Percentiles rank a stretch among this genome's conserved stretches.
These are phyloP conservation scores for Russula sp. DNA, from an alignment of 768 basidiomycete species.

Conservation along the genomic window DNA sequence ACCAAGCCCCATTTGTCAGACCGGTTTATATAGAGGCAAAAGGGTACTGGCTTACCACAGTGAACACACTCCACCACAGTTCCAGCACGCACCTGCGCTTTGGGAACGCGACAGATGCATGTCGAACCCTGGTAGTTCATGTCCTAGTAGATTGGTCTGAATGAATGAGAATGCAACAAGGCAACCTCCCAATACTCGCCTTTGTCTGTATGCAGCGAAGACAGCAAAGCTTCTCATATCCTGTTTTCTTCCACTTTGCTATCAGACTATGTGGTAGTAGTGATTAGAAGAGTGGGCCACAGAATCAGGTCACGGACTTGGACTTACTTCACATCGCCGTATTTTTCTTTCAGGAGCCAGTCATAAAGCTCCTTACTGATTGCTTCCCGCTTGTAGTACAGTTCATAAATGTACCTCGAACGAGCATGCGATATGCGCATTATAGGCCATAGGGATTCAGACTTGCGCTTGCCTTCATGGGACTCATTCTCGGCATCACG, in stretches of 20 bases:
- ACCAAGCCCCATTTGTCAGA: constrained; percentile 22
- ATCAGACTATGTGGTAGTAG: constrained; percentile 60
- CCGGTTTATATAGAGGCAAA: constrained; percentile 11
- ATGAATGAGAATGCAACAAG: constrained; percentile 4
- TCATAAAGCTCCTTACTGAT: constrained; percentile 92
- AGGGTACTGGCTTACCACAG: constrained; percentile 65
- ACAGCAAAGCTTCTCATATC: constrained; percentile 98
- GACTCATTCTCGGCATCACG: constrained; percentile 97
- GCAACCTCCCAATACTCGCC: constrained; percentile 42
- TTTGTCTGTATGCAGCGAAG: constrained; percentile 93
- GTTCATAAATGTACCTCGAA: constrained; percentile 94
- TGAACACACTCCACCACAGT: constrained; percentile 96
- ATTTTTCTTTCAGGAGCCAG: constrained; percentile 96
- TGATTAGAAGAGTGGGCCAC: constrained; percentile 2
- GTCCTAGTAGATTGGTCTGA: constrained; percentile 52
- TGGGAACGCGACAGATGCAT: constrained; percentile 96
- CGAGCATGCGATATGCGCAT: constrained; percentile 98
- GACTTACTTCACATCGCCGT: constrained; percentile 92
- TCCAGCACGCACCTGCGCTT: constrained; percentile 84
- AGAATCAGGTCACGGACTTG: constrained; percentile 39
- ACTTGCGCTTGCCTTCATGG: constrained; percentile 96
- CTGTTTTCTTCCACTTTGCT: constrained; percentile 99
- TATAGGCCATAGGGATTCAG: constrained; percentile 93
- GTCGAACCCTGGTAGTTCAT: constrained; percentile 99
- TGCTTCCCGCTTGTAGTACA: constrained; percentile 98